These are phyloP conservation scores for Lagenidium sp. DNA, from an alignment of 352 stramenopile genomes.

Conservation along the genomic window DNA sequence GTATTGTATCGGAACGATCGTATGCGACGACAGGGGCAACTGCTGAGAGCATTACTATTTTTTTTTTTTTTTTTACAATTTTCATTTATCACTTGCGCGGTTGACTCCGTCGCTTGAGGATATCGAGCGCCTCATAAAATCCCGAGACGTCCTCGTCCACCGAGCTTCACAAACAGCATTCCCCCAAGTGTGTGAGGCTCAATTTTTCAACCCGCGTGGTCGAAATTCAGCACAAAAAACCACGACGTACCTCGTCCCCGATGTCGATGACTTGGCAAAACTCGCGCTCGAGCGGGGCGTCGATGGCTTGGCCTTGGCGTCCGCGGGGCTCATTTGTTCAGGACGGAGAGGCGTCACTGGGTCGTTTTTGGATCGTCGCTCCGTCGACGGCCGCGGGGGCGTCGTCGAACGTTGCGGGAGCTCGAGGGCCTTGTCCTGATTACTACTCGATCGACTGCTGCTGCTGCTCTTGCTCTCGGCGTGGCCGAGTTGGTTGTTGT, in stretches of 20 bases:
- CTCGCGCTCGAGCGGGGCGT: slow-evolving; percentile 1
- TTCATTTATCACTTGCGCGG: no score
- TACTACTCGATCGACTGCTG: no score
- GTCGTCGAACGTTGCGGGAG: background rate
- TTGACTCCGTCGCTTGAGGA: slow-evolving; percentile 68
- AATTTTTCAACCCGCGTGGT: no score
- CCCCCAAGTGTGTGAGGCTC: no score
- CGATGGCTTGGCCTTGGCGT: slow-evolving; percentile 3
- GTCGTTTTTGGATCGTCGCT: no score
- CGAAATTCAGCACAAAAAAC: background rate
- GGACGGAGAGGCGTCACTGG: background rate
- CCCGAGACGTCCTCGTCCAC: slow-evolving; percentile 68
- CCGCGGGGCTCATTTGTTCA: background rate
- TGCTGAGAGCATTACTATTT: background rate
- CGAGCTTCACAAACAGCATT: slow-evolving; percentile 19
- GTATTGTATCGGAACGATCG: no score
- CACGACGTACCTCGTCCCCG: background rate
- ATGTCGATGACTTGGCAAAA: background rate
- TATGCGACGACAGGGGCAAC: background rate
- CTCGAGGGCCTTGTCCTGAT: no score
- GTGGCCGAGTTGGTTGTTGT: slow-evolving; percentile 1
- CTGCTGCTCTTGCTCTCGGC: no score
- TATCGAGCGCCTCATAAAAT: slow-evolving; percentile 71
- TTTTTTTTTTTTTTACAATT: slow-evolving; percentile 9
- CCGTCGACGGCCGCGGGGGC: background rate